Evolutionary conservation across 2,329 filamentous ascomycete genomes (phyloP), one percentile per base, ranked within the genome.

Genomic region (Fusarium paranaense): DNA sequence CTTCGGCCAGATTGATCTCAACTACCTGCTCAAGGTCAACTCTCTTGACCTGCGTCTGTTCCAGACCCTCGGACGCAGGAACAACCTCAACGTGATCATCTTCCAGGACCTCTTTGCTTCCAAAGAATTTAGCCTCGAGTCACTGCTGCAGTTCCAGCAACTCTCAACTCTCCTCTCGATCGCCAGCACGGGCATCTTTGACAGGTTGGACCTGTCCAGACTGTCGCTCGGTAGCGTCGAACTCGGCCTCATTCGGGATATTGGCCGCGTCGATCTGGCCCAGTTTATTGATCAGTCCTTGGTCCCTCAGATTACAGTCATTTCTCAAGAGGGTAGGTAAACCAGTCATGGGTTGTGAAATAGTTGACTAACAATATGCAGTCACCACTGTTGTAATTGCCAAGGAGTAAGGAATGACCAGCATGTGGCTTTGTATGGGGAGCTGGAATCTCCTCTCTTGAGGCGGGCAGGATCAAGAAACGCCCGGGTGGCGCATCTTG

Each of bases 21-120:
- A 84, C 82, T 85, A 88, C 79, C 83, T 85, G 65, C 83, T 87
- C 73, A 81, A 82, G 70, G 75, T 88, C 82, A 87, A 87, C 82
- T 74, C 81, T 20, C 80, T 89, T 69, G 78, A 86, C 70, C 82
- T 88, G 52, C 80, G 81, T 74, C 81, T 85, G 62, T 83, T 88
- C 66, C 78, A 82, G 78, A 71, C 67, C 58, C 76, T 81, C 14
- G 83, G 83, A 69, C 69, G 81, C 73, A 80, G 84, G 81, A 83
- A 86, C 82, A 84, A 85, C 81, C 82, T 88, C 78, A 83, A 88
- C 78, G 76, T 88, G 62, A 74, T 82, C 69, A 66, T 75, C 65
- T 85, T 88, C 79, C 79, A 84, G 76, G 73, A 72, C 64, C 81
- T 86, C 72, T 85, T 88, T 74, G 79, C 82, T 73, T 73, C 80